Evolutionary conservation across 2,329 filamentous ascomycete genomes (phyloP), one percentile per base, ranked within the genome.

Genomic region (Colletotrichum tabaci): DNA sequence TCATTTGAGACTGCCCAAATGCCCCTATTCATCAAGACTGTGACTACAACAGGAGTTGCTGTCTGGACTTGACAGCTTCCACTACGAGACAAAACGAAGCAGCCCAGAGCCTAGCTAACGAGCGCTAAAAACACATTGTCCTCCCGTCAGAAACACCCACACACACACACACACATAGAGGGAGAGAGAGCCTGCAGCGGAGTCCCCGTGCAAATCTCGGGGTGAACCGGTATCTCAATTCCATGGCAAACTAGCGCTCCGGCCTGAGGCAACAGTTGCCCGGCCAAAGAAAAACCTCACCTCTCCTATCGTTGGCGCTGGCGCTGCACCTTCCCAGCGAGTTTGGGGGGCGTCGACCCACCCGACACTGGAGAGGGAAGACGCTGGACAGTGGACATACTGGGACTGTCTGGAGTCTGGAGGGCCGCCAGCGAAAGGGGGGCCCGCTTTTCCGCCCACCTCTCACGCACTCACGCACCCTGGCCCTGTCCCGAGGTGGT

Each of bases 381-480:
- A 42, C 44, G 30, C 30, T 35, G 30, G 30, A 47, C 30, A 60
- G 46, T 52, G 58, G 23, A 35, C 64, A 47, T 69, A n/a, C 26
- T 18, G 26, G 44, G 44, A 23, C 53, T 56, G n/a, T 56, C 53
- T 55, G 49, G 58, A 64, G 60, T 42, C 44, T 63, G 52, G 60
- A 64, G 50, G 58, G 44, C 60, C 44, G 62, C 50, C 60, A 30
- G 47, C 46, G 26, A 61, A 49, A 61, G 30, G n/a, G 50, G 55
- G 72, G 56, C 69, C 73, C 73, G 74, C 73, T 75, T 55, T 46
- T 82, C 7, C 3, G 74, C 72, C 75, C 75, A 76, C 73, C 73
- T 58, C 68, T 63, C 52, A 52, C 65, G 46, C 66, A 66, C 68
- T 63, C 46, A 52, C 68, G 46, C 66, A 66, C 61, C 68, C 65